Evolutionary conservation across 352 stramenopile species (phyloP).

Genomic region (Blastocystis sp.): DNA sequence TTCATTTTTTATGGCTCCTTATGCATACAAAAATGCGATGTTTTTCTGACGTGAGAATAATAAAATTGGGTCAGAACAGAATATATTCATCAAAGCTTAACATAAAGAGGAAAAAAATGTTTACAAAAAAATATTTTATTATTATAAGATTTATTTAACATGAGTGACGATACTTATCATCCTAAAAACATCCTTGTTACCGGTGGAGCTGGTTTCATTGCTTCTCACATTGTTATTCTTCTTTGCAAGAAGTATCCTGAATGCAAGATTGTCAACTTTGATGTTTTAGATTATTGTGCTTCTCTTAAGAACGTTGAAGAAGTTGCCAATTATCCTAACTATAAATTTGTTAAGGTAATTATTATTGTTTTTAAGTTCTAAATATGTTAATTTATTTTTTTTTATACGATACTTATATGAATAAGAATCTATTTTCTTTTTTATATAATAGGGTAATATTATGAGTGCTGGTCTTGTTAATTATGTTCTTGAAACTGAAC

Average conservation of each 20-base stretch:
- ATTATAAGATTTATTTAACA: too few relatives aligned
- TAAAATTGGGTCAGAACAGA: too few relatives aligned
- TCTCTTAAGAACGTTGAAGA: slow-evolving; percentile 63
- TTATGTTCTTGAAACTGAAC: slow-evolving; percentile 73
- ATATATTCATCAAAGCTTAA: too few relatives aligned
- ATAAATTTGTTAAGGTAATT: slow-evolving; percentile 73
- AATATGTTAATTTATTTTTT: slow-evolving; percentile 9
- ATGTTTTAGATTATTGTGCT: slow-evolving; percentile 64
- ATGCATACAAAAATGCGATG: too few relatives aligned
- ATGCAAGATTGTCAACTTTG: slow-evolving; percentile 86
- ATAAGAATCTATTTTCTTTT: not conserved
- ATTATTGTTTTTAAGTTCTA: not conserved
- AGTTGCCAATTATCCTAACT: slow-evolving; percentile 57
- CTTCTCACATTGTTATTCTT: slow-evolving; percentile 80
- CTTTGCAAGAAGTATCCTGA: slow-evolving; percentile 81
- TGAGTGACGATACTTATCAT: slow-evolving; percentile 47
- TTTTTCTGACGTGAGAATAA: too few relatives aligned
- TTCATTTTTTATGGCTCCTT: too few relatives aligned
- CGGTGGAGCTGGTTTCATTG: slow-evolving; percentile 81
- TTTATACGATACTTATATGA: too few relatives aligned
- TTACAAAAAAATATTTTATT: too few relatives aligned
- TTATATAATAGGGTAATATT: slow-evolving; percentile 70
- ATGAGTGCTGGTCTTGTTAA: slow-evolving; percentile 68
- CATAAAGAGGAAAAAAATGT: too few relatives aligned
- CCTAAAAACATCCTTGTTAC: slow-evolving; percentile 84